A percentile compares a stretch with the other conserved stretches of the same genome.
Evolutionary conservation across 192 early-diverging fungal genomes (phyloP).

Genomic region (Dissophora globulifera): DNA sequence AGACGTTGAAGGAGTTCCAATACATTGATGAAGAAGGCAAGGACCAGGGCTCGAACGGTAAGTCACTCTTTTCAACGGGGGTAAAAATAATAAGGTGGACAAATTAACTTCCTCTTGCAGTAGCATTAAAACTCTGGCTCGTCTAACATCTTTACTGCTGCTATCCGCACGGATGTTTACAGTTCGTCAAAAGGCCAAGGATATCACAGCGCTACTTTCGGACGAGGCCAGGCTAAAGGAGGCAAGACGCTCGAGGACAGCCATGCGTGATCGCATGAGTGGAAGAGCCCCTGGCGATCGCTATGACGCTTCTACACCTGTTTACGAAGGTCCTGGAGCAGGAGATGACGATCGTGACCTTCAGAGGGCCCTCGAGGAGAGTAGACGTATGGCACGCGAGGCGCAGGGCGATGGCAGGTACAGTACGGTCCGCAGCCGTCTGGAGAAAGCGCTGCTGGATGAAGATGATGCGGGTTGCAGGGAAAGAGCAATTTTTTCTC

Average conservation of each 20-base stretch:
- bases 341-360: constrained; percentile 85
- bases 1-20: constrained; percentile 97
- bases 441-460: background rate
- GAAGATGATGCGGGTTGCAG: too few species aligned
- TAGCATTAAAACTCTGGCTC: too few species aligned
- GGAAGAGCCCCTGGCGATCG: constrained; percentile 47
- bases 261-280: constrained; percentile 71
- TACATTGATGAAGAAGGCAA: constrained; percentile 92
- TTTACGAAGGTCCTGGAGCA: constrained; percentile 56
- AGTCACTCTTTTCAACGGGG: background rate
- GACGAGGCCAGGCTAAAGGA: constrained; percentile 84
- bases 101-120: too few species aligned
- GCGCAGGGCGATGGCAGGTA: constrained; percentile 37
- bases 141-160: too few species aligned
- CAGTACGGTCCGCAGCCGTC: too few species aligned
- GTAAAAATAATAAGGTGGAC: too few species aligned
- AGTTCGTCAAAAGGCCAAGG: constrained; percentile 95
- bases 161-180: background rate
- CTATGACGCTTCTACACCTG: constrained; percentile 24
- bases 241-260: constrained; percentile 72
- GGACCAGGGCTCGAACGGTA: constrained; percentile 93
- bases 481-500: too few species aligned
- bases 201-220: constrained; percentile 81
- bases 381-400: constrained; percentile 65
- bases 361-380: constrained; percentile 85